A percentile compares a stretch with the other conserved stretches of the same genome.
Conservation (phyloP, 139 green algal genomes). For the Nannochloris sp. region DNA sequence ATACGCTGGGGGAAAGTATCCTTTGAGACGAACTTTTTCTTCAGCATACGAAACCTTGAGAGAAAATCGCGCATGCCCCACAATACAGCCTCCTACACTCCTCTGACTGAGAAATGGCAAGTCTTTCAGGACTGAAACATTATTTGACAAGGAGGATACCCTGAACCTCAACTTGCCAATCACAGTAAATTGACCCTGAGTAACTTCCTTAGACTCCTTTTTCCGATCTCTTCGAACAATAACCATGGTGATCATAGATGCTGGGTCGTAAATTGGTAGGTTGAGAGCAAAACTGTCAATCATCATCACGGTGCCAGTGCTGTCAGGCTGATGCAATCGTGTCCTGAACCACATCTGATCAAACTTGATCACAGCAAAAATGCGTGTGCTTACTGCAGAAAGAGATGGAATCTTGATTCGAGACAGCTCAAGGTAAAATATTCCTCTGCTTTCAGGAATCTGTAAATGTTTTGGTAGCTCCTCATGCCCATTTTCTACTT, state of each 20-base stretch:
- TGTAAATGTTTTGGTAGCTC: too few relatives aligned
- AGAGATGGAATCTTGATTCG: too few relatives aligned
- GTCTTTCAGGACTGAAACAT: background rate
- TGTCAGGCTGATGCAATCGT: too few relatives aligned
- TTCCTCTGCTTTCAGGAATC: too few relatives aligned
- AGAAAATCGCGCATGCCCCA: background rate
- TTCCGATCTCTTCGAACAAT: background rate
- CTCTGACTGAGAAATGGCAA: background rate
- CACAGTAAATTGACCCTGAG: background rate
- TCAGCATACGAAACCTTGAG: background rate
- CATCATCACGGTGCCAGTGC: too few relatives aligned
- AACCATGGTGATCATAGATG: background rate
- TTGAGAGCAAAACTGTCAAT: too few relatives aligned
- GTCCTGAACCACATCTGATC: too few relatives aligned
- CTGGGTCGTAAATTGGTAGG: background rate
- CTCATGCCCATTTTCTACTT: too few relatives aligned
- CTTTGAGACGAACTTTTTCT: background rate
- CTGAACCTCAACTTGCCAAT: slow-evolving; percentile 2
- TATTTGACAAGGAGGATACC: background rate
- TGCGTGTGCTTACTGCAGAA: too few relatives aligned
- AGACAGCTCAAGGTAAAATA: too few relatives aligned
- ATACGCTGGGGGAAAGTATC: background rate
- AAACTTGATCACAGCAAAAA: too few relatives aligned
- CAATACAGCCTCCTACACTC: background rate
- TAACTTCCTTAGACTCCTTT: background rate